Evolutionary conservation across 148 eudicot genomes (phyloP).

Genomic region (Linanthus parryae): DNA sequence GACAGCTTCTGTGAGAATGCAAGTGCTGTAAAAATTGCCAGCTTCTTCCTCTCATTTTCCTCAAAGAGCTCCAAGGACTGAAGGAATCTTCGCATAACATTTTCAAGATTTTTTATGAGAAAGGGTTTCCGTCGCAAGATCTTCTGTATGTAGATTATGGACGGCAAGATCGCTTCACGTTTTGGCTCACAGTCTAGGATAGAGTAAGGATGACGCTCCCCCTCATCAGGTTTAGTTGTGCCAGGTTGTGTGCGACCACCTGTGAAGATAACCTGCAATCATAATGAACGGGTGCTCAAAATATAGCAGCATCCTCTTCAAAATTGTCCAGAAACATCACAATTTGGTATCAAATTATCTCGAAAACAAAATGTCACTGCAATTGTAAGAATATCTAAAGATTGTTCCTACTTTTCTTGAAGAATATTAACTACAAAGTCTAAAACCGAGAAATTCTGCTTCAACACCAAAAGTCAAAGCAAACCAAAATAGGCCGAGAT

Average conservation of each 20-base stretch:
- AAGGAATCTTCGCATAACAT: conserved; percentile 87
- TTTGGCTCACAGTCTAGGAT: conserved; percentile 74
- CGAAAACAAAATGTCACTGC: too few relatives aligned
- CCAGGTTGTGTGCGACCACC: conserved; percentile 98
- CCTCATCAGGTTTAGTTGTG: conserved; percentile 92
- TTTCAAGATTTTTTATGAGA: conserved; percentile 95
- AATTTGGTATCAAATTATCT: too few relatives aligned
- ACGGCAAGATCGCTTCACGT: conserved; percentile 86
- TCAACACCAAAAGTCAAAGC: too few relatives aligned
- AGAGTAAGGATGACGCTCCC: conserved; percentile 88
- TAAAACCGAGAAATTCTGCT: too few relatives aligned
- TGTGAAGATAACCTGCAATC: conserved; percentile 80
- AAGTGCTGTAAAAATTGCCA: conserved; percentile 97
- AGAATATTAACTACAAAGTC: too few relatives aligned
- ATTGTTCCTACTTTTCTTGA: too few relatives aligned
- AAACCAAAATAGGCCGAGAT: too few relatives aligned
- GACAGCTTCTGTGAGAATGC: conserved; percentile 99
- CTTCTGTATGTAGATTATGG: conserved; percentile 90
- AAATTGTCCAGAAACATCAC: too few relatives aligned
- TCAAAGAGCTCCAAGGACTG: conserved; percentile 97
- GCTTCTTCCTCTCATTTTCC: conserved; percentile 84
- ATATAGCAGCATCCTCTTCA: too few relatives aligned
- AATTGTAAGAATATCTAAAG: too few relatives aligned
- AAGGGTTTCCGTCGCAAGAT: conserved; percentile 84
- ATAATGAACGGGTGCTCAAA: too few relatives aligned